These are phyloP conservation scores for Urtica urens DNA, from an alignment of 306 rosid genomes.

Conservation along the genomic window DNA sequence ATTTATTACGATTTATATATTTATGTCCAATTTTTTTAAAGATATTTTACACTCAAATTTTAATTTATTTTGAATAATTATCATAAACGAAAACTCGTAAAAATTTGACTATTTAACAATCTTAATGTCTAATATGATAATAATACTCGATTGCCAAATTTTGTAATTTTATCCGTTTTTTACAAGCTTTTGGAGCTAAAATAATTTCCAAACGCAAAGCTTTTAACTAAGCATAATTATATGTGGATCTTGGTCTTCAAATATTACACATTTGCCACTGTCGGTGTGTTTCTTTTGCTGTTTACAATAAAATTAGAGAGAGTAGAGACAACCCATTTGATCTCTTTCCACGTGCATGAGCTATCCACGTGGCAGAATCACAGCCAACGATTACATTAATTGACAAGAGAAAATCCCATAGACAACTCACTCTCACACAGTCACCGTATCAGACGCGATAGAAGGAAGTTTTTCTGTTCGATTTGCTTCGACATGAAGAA, in stretches of 20 bases:
- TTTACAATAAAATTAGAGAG: not conserved
- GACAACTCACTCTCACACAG: constrained; percentile 6
- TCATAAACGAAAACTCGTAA: no score
- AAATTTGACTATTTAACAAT: no score
- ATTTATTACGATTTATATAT: no score
- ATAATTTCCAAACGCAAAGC: no score
- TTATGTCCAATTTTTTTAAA: no score
- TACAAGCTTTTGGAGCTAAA: no score
- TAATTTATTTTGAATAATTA: no score
- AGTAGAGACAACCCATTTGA: not conserved
- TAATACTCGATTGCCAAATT: no score
- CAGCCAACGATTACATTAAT: not conserved
- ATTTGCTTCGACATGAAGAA: constrained; percentile 12
- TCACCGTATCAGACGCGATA: not conserved
- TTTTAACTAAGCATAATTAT: not conserved
- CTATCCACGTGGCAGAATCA: constrained; percentile 28
- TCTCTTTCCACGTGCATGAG: constrained; percentile 19
- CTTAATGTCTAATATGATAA: no score
- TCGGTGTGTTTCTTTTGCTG: constrained; percentile 20
- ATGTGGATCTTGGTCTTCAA: not conserved
- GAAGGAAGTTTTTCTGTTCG: constrained; percentile 4
- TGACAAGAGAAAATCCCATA: constrained; percentile 6
- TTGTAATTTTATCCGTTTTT: no score
- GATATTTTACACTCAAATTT: no score
- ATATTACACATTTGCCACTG: constrained; percentile 24